A percentile compares a stretch with the other conserved stretches of the same genome.
Evolutionary conservation across 73 alveolate species (phyloP).

Genomic region (Blepharisma japonicum): DNA sequence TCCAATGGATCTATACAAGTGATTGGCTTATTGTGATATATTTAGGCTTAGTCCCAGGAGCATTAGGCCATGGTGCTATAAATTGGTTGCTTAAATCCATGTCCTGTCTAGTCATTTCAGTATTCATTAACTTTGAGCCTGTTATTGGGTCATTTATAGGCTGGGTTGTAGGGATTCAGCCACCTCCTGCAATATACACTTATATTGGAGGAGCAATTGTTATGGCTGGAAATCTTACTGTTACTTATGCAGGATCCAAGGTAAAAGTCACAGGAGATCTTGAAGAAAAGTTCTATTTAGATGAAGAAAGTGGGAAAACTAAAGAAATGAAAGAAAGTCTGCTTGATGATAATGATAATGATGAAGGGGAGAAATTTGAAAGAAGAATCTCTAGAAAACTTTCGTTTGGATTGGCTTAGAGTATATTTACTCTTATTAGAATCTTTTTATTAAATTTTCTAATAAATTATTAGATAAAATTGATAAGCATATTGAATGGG

Average conservation of each 20-base stretch:
- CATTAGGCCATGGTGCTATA: conserved; percentile 3
- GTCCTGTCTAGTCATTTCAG: neutral
- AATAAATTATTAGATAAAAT: no score
- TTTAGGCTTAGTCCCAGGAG: neutral
- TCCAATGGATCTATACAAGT: neutral
- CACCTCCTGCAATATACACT: neutral
- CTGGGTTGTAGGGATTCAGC: conserved; percentile 4
- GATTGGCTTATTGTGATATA: conserved; percentile 2
- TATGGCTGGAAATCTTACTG: conserved; percentile 1
- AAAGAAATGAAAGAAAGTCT: no score
- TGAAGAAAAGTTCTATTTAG: no score
- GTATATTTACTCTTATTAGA: no score
- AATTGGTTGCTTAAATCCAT: neutral
- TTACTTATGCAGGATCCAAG: neutral
- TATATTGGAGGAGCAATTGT: conserved; percentile 5
- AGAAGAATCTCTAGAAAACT: no score
- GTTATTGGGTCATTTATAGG: conserved; percentile 4
- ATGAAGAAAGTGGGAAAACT: no score
- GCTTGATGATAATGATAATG: no score
- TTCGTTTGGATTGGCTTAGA: no score
- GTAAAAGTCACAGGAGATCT: no score
- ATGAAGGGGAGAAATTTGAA: no score
- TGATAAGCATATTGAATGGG: no score
- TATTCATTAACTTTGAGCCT: conserved; percentile 3
- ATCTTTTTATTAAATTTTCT: no score